Base-by-base conservation (phyloP, 2,329 filamentous ascomycete genomes). In the Alternaria novae-zelandiae region DNA sequence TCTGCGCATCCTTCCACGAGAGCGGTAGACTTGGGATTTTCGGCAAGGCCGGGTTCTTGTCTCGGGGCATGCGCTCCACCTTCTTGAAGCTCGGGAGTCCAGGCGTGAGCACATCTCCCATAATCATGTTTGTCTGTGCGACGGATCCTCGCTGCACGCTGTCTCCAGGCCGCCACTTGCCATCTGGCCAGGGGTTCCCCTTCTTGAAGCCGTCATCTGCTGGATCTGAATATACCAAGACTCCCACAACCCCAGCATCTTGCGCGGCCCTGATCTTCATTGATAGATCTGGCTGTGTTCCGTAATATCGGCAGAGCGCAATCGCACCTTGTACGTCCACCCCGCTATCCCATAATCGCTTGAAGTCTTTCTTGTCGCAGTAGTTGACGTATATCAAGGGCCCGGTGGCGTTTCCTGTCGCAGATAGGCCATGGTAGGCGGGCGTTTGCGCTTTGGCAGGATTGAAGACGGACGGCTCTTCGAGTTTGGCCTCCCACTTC, bases 321-420 rank as follows among this genome's bases (percentile, higher is more conserved):
- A 99, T 93, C 4, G 93, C 90, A 12, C 93, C 94, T 55, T 90
- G 87, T 1, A 93, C 86, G 26, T 91, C 86, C 64, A 98, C 86
- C 0, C 90, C 92, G 66, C 87, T 87, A 57, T 94, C 89, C 62
- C 86, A 83, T 26, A 99, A 82, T 57, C 81, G 83, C 75, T 91
- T 85, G 77, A 96, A 98, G 77, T 99, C 96, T 46, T 92, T 89
- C 54, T 89, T 87, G 46, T 92, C 91, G 12, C 96, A 96, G 74
- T 94, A 97, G 80, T 98, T 97, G 57, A 91, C 95, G 78, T 97
- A 99, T 1, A 99, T 87, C 47, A 98, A 80, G 20, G 91, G 94
- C 0, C 96, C 96, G 25, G 87, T 91, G 41, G 95, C 94, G 73
- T 96, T 91, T 46, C 94, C 96, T 1, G 91, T 87, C 76, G 92